Base-by-base conservation (phyloP, 306 rosid genomes). In the Nissolia schottii region DNA sequence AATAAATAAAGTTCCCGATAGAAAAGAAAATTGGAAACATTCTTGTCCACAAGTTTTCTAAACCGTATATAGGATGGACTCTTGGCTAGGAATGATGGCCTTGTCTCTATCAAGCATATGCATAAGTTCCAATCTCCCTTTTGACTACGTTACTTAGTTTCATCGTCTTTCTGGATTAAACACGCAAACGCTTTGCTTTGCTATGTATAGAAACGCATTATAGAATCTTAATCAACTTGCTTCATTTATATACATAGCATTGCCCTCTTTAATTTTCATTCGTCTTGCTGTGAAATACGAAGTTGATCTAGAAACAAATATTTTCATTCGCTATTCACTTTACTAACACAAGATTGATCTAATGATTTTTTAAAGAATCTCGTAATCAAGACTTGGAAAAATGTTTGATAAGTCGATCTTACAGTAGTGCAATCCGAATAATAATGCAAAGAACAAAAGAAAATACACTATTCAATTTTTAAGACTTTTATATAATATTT, bases 101-200 rank as follows among this genome's bases (percentile, higher is more conserved):
- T 40, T 46, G 25, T 67, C 75, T 16, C 54, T 7, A 35, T 76
- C 80, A 54, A 64, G 2, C 23, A 43, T n/a, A n/a, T 43, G 22
- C 37, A 22, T 43, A 38, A 15, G 34, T 25, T 25, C 10, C 62
- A 55, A 55, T 67, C 6, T 0, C 63, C 27, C 56, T 5, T 9
- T n/a, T 46, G 48, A 59, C 60, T 31, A 19, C 20, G 15, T 28
- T 27, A 4, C 0, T 24, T 7, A 22, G 13, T 3, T 51, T 7
- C n/a, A 22, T 7, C 57, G 31, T 22, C 7, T 2, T 7, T 49
- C 9, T 51, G 14, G 5, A 56, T 2, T 28, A 20, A 56, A 7
- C 13, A 7, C 14, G 63, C 38, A 56, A 56, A 13, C 6, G 59
- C 59, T 11, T n/a, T 22, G 32, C 29, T 50, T 19, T 13, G 27